Evolutionary conservation across 768 basidiomycete genomes (phyloP).

Genomic region (Auriculariales sp.): DNA sequence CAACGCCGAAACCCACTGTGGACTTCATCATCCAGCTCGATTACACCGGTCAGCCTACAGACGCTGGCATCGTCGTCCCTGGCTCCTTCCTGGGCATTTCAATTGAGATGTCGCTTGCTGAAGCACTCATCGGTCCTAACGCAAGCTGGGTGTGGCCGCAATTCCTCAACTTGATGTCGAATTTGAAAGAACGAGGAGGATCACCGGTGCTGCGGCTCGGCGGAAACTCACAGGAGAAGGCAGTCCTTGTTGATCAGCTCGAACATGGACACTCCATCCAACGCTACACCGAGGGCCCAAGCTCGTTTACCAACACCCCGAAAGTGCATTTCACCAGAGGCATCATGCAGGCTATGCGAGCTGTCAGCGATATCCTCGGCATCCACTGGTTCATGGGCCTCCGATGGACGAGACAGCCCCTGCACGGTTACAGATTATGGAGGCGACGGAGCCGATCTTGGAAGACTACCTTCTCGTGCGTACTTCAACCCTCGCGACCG

Average conservation of each 20-base stretch:
- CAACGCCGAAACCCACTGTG: too few relatives aligned
- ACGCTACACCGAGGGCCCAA: too few relatives aligned
- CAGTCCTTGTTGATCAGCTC: constrained; percentile 16
- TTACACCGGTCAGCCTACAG: too few relatives aligned
- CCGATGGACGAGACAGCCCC: not conserved
- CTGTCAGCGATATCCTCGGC: constrained; percentile 41
- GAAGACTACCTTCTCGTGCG: not conserved
- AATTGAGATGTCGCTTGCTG: constrained; percentile 48
- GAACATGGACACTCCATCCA: constrained; percentile 19
- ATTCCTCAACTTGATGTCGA: constrained; percentile 34
- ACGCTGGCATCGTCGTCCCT: constrained; percentile 26
- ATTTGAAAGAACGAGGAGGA: constrained; percentile 27
- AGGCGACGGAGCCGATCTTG: not conserved
- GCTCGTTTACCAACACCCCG: constrained; percentile 49
- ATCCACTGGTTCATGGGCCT: constrained; percentile 44
- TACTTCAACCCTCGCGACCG: not conserved
- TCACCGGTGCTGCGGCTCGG: constrained; percentile 30
- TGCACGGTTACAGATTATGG: not conserved
- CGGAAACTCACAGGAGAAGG: constrained; percentile 37
- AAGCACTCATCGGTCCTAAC: constrained; percentile 22
- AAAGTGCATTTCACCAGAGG: constrained; percentile 49
- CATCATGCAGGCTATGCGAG: constrained; percentile 48
- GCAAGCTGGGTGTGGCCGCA: constrained; percentile 17
- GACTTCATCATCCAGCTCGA: too few relatives aligned
- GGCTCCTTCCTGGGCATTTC: constrained; percentile 49